Percentiles rank a stretch among this genome's conserved stretches.
phyloP scores from a whole-genome alignment of 352 stramenopile species.

The Globisporangium parvum region DNA sequence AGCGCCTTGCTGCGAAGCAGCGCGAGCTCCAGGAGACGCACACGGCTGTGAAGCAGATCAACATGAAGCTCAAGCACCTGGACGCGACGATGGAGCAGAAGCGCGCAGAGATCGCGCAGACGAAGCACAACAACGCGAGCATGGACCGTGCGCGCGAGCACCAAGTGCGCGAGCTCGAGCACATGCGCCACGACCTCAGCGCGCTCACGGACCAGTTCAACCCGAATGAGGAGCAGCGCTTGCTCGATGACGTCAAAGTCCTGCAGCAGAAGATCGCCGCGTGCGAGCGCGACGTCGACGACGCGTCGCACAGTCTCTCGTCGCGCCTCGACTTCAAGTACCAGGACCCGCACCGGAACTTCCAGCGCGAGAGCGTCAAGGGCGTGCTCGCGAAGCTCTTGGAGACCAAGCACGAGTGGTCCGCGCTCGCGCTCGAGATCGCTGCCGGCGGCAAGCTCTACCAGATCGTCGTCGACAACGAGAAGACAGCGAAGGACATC shows the following conservation, averaged over 20 bases:
- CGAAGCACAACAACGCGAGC: conserved; percentile 67
- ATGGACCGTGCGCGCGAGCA: conserved; percentile 60
- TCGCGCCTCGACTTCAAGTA: conserved; percentile 97
- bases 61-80: conserved; percentile 92
- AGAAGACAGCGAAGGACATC: conserved; percentile 97
- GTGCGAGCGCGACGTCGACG: conserved; percentile 89
- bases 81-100: conserved; percentile 82
- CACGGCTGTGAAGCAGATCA: conserved; percentile 86
- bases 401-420: conserved; percentile 90
- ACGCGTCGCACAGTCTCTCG: conserved; percentile 89
- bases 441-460: conserved; percentile 97
- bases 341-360: conserved; percentile 91
- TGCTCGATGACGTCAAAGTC: conserved; percentile 52
- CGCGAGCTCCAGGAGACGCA: conserved; percentile 73
- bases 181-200: conserved; percentile 45
- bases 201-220: conserved; percentile 71
- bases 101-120: conserved; percentile 60
- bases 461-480: conserved; percentile 99
- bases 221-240: conserved; percentile 56
- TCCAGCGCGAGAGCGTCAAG: conserved; percentile 95
- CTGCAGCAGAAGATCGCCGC: conserved; percentile 59
- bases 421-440: conserved; percentile 96
- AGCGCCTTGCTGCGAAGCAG: conserved; percentile 72
- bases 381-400: conserved; percentile 96
- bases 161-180: conserved; percentile 62